Evolutionary conservation across 805 yeast genomes (phyloP).

Genomic region (Monosporozyma unispora): DNA sequence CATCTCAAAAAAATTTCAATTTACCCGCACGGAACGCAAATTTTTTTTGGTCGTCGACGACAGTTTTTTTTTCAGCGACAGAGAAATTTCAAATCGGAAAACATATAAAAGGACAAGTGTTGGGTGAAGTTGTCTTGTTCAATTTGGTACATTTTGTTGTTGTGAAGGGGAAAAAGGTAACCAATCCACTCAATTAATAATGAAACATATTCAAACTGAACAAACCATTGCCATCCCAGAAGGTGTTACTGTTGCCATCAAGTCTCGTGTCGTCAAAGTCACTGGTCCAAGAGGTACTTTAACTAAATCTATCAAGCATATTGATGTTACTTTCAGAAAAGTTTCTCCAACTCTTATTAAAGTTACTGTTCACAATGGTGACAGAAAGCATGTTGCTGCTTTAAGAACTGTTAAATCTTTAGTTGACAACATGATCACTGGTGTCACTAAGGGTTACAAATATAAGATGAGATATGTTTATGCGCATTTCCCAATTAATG

Average conservation of each 20-base stretch:
- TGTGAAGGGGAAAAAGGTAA: background rate
- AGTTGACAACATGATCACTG: slow-evolving; percentile 87
- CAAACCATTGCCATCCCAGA: slow-evolving; percentile 81
- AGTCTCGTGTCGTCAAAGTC: slow-evolving; percentile 83
- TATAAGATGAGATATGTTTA: slow-evolving; percentile 99
- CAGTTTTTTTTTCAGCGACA: background rate
- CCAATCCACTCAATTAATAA: slow-evolving; percentile 17
- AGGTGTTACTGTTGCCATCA: slow-evolving; percentile 85
- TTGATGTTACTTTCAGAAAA: slow-evolving; percentile 88
- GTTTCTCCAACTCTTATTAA: slow-evolving; percentile 51
- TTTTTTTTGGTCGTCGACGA: slow-evolving; percentile 1
- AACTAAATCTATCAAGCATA: slow-evolving; percentile 84
- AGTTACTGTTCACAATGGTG: slow-evolving; percentile 95
- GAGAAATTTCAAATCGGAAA: no score
- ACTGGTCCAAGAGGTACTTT: slow-evolving; percentile 97
- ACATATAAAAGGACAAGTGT: background rate
- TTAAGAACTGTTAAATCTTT: slow-evolving; percentile 97
- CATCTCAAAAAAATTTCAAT: slow-evolving; percentile 11
- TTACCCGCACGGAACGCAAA: slow-evolving; percentile 4
- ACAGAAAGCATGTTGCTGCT: slow-evolving; percentile 99
- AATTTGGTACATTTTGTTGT: background rate
- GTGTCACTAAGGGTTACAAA: slow-evolving; percentile 98
- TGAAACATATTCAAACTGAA: slow-evolving; percentile 85
- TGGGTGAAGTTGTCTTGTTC: background rate
- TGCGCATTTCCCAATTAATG: slow-evolving; percentile 99